Conservation (phyloP, 192 early-diverging fungal species). For the Podila epigama region DNA sequence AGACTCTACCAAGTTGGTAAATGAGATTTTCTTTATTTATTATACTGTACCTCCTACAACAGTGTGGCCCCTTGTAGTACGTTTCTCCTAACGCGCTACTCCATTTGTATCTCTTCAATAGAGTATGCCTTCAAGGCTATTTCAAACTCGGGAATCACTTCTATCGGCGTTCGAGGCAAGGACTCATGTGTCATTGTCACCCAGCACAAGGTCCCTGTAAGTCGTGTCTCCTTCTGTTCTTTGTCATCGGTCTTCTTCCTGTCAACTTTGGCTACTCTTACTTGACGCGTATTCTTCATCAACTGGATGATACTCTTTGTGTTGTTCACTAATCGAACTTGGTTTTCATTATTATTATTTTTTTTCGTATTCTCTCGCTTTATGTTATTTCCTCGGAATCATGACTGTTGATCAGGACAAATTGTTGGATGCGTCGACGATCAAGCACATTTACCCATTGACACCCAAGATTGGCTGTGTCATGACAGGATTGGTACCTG, state of each 20-base stretch:
- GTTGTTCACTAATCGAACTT: too few species aligned
- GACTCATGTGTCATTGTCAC: constrained; percentile 95
- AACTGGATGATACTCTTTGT: too few species aligned
- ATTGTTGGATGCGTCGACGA: constrained; percentile 90
- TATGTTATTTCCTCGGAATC: background rate
- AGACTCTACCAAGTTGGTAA: constrained; percentile 99
- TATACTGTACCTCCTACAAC: too few species aligned
- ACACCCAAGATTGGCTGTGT: constrained; percentile 96
- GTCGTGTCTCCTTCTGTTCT: background rate
- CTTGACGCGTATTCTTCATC: too few species aligned
- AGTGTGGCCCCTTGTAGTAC: background rate
- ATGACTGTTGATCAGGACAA: constrained; percentile 74
- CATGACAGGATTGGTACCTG: constrained; percentile 98
- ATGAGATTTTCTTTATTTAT: too few species aligned
- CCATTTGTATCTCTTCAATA: constrained; percentile 30
- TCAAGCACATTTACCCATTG: constrained; percentile 93
- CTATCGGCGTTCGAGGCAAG: constrained; percentile 94
- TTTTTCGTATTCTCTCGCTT: background rate
- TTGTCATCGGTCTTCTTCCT: background rate
- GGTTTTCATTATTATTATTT: too few species aligned
- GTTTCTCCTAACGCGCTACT: background rate
- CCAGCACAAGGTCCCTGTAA: constrained; percentile 95
- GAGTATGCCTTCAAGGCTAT: constrained; percentile 99
- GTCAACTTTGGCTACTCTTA: too few species aligned
- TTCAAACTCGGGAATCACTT: constrained; percentile 93